Evolutionary conservation across 495 filamentous ascomycete species (phyloP).

Genomic region (Hypoxylon intermedium): DNA sequence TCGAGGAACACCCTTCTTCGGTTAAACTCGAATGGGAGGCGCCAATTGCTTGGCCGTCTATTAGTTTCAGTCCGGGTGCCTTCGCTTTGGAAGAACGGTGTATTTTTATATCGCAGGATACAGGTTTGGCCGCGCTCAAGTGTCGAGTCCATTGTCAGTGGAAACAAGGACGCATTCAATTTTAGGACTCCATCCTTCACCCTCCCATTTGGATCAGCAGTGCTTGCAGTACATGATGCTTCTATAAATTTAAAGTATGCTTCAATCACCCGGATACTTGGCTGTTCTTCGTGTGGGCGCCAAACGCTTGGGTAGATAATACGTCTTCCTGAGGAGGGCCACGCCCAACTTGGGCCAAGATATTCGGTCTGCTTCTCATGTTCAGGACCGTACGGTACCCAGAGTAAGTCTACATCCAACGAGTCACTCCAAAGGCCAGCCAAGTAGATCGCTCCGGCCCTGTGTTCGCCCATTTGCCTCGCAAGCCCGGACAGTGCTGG

Average conservation of each 20-base stretch:
- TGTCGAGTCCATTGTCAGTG: neutral
- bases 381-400: constrained; percentile 1
- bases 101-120: constrained; percentile 2
- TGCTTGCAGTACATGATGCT: constrained; percentile 1
- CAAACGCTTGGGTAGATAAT: neutral
- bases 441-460: constrained; percentile 3
- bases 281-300: neutral
- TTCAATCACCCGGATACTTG: neutral
- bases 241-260: neutral
- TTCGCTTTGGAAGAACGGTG: constrained; percentile 1
- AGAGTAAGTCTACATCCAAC: constrained; percentile 11
- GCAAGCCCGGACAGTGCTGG: constrained; percentile 28
- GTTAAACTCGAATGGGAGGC: neutral
- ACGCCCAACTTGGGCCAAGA: neutral
- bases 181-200: neutral
- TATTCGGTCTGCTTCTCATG: neutral
- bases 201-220: constrained; percentile 1
- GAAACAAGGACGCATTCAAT: neutral
- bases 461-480: constrained; percentile 10
- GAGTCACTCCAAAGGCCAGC: constrained; percentile 18
- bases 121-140: neutral
- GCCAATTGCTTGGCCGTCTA: neutral
- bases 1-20: constrained; percentile 1
- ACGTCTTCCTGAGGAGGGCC: neutral
- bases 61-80: neutral